Base-by-base conservation (phyloP, 257 asterid genomes). In the Striga asiatica region DNA sequence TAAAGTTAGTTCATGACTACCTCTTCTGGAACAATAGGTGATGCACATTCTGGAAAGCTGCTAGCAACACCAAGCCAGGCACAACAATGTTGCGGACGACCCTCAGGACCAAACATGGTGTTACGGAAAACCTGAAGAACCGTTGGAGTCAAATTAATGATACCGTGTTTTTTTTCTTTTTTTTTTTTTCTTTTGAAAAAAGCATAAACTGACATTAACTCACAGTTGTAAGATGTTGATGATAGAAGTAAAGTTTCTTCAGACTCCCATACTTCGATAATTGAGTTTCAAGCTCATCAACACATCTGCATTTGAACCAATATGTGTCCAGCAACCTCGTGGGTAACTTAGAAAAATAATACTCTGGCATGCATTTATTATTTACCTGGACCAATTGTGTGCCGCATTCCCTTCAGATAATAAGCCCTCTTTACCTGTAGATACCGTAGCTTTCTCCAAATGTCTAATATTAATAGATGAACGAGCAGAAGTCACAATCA, bases 41-140 rank as follows among this genome's bases (percentile, higher is more conserved):
- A 88, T 58, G 97, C 99, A 62, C 97, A 92, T 76, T 91, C 97
- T 0, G 94, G 97, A 47, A 91, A 91, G 75, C 97, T 91, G 76
- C 97, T 80, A 39, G 98, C 98, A 61, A 87, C 95, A 65, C 98
- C 98, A 72, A 91, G 98, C 98, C 98, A 91, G 54, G 97, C 98
- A 76, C 98, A 92, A 77, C 97, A 92, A 78, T 92, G 98, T 62
- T 92, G 98, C 8, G 98, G 98, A 57, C 98, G 93, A 25, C 98
- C 98, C 78, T 92, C 98, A 8, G 97, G 98, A 62, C 95, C 98
- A 77, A 92, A 92, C 98, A 88, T 92, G 70, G 98, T 92, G 80
- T 88, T 88, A 46, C 97, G 88, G 50, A 92, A 92, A 60, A 88
- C 98, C 98, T 92, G 67, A 17, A 51, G 35, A 14, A 60, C 17